Base-by-base conservation (phyloP, 345 rosid genomes). In the Murraya paniculata region DNA sequence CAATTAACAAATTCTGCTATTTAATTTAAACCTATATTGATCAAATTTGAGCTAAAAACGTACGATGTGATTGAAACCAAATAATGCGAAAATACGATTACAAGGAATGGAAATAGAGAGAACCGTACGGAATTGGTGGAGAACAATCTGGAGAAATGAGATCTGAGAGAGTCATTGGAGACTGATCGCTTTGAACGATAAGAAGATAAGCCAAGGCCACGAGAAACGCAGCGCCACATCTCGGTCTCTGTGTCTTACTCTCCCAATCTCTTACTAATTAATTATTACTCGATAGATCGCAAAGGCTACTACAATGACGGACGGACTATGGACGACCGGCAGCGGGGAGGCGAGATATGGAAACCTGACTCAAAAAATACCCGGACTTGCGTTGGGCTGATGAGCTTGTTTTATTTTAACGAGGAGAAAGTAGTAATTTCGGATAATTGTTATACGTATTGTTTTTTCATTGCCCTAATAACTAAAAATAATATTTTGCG, bases 221-320 rank as follows among this genome's bases (percentile, higher is more conserved):
- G 99, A 85, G 97, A 90, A 71, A 92, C 92, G 87, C 94, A 94
- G 85, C 99, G 99, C 99, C 99, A 96, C 99, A 96, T 96, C 87
- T 78, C 84, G 80, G 73, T 53, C 60, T 14, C 33, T 14, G 41
- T 50, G 38, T 36, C 16, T 62, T 41, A 38, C 9, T 18, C n/a
- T n/a, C 13, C 9, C 48, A 45, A 13, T 45, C 50, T 45, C 50
- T 45, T 11, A 4, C 14, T 41, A 41, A 41, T 41, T 41, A 41
- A 13, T 41, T 41, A 11, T 35, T 50, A 24, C 39, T 64, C 18
- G 61, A 45, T 22, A 35, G 78, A 75, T 75, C 45, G 33, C 78
- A 48, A 31, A 75, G 33, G 6, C 50, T 30, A 2, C 21, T 16
- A 18, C 22, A 19, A 53, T 53, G 57, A 6, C 21, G 18, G n/a